Evolutionary conservation across 176 grass and related monocot genomes (phyloP).

Genomic region (Ensete glaucum): DNA sequence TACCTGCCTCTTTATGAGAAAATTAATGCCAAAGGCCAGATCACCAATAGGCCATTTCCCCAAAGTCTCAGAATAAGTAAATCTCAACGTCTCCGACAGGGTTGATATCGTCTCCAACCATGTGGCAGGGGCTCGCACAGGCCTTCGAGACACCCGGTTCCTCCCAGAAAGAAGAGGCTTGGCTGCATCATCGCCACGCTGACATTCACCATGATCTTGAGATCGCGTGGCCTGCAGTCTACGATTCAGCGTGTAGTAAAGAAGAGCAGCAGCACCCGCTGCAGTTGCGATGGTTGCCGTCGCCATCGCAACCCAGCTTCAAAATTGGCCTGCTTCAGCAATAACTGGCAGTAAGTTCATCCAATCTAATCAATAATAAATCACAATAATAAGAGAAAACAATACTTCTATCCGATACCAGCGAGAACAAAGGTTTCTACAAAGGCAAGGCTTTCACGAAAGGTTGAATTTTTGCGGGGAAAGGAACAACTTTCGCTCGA

Average conservation of each 20-base stretch:
- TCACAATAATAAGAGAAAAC: too few relatives aligned
- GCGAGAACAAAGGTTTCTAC: too few relatives aligned
- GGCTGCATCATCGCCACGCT: not conserved
- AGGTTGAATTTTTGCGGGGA: too few relatives aligned
- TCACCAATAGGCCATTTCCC: slow-evolving; percentile 98
- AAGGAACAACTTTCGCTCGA: too few relatives aligned
- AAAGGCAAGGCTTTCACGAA: too few relatives aligned
- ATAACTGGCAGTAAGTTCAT: too few relatives aligned
- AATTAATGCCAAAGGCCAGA: slow-evolving; percentile 88
- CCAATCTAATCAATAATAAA: too few relatives aligned
- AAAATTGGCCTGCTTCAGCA: too few relatives aligned
- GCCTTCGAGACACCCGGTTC: slow-evolving; percentile 51
- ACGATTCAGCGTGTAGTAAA: slow-evolving; percentile 15
- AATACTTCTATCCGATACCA: too few relatives aligned
- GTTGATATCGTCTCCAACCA: slow-evolving; percentile 97
- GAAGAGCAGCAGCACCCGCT: slow-evolving; percentile 9
- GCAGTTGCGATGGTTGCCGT: slow-evolving; percentile 10
- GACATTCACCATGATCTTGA: slow-evolving; percentile 1
- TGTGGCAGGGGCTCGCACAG: slow-evolving; percentile 68
- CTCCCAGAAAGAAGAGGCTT: slow-evolving; percentile 21
- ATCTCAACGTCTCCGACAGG: slow-evolving; percentile 75
- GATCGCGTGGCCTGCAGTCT: not conserved
- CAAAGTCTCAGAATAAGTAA: slow-evolving; percentile 92
- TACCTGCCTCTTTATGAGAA: slow-evolving; percentile 90
- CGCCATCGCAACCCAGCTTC: not conserved